Evolutionary conservation across 2,329 filamentous ascomycete genomes (phyloP).

Genomic region (Phymatotrichopsis omnivora): DNA sequence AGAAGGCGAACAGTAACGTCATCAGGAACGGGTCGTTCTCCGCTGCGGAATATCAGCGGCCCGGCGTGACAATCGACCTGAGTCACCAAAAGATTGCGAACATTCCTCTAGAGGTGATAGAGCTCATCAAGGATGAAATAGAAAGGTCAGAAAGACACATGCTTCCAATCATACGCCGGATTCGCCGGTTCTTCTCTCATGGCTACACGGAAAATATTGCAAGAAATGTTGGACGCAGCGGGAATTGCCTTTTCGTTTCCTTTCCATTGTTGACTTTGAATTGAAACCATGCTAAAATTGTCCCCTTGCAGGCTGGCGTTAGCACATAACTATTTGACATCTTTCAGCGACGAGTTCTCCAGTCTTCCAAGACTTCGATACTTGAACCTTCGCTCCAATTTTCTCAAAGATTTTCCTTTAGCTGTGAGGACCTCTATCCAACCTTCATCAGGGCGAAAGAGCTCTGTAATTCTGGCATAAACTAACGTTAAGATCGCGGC

Average conservation of each 20-base stretch:
- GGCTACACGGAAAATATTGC: too few relatives aligned
- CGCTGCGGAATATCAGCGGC: constrained; percentile 14
- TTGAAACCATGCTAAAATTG: too few relatives aligned
- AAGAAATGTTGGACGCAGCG: too few relatives aligned
- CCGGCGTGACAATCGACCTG: constrained; percentile 41
- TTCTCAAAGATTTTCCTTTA: constrained; percentile 29
- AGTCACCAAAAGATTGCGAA: constrained; percentile 42
- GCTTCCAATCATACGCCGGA: constrained; percentile 17
- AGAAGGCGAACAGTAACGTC: too few relatives aligned
- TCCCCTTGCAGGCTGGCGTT: constrained; percentile 39
- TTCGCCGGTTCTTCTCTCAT: too few relatives aligned
- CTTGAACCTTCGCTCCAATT: constrained; percentile 31
- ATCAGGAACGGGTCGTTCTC: too few relatives aligned
- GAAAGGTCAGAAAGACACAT: constrained; percentile 37
- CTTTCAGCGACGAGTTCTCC: constrained; percentile 29
- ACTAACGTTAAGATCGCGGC: neutral
- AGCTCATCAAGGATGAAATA: constrained; percentile 45
- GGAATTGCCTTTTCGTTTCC: too few relatives aligned
- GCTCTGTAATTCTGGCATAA: too few relatives aligned
- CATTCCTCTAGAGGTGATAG: constrained; percentile 42
- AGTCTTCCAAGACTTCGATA: constrained; percentile 29
- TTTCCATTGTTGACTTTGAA: too few relatives aligned
- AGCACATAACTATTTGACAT: constrained; percentile 41
- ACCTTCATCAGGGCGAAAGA: too few relatives aligned
- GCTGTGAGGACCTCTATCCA: constrained; percentile 21